Evolutionary conservation across 805 yeast species (phyloP), one percentile per base, ranked within the genome.

Genomic region (Sugiyamaella smithiae): DNA sequence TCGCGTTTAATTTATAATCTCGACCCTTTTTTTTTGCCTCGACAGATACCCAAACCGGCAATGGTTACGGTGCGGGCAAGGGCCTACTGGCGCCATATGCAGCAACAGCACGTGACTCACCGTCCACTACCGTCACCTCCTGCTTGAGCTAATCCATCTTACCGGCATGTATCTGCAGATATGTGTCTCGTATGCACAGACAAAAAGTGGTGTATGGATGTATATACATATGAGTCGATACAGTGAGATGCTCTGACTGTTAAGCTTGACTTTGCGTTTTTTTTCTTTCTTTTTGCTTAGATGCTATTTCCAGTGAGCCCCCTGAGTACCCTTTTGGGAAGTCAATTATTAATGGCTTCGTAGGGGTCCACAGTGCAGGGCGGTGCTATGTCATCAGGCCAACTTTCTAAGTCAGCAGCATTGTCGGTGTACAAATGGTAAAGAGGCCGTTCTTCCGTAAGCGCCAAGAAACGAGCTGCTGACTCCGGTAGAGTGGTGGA

Each of bases 391-490:
- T 35, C 38, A 19, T 35, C 38, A 11, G 38, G 38, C 38, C 38
- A 35, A 20, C 38, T n/a, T 19, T 35, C 38, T 12, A 35, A 19
- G 38, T 35, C 38, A 5, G 38, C 12, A 14, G 22, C 22, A 19
- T 35, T 19, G 38, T 35, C 38, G 6, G 38, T 35, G 22, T 35
- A 35, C 22, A 16, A 16, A 19, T 16, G 20, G 22, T 35, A 35
- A 11, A 35, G 38, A 12, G 38, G 16, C 12, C 38, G 19, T 12
- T 35, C 22, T 16, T 61, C 62, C 2, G 60, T 28, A 17, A 61
- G 45, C 16, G 59, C 37, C 5, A 59, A 59, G 45, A 53, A 62
- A 8, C 65, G 50, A 2, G 57, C 55, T n/a, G 58, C 17, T 31
- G 11, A 61, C 35, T 38, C 48, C 41, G 29, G 41, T 17, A 24